Evolutionary conservation across 2,329 filamentous ascomycete species (phyloP).

Genomic region (Didymella segeticola): DNA sequence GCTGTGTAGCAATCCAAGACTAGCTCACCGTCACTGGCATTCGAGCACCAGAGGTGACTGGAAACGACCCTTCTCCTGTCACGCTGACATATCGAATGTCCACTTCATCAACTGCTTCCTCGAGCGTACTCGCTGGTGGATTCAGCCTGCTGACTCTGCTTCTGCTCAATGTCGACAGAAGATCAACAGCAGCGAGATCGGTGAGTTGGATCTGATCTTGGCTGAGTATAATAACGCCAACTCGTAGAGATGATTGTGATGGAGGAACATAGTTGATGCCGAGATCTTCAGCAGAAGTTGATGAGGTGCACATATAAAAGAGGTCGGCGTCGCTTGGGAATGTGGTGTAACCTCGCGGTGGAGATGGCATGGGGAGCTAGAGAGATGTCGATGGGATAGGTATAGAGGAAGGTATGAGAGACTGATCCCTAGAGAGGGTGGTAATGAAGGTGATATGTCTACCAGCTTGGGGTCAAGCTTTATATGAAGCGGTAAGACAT

Average conservation of each 20-base stretch:
- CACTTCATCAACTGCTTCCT: slow-evolving; percentile 45
- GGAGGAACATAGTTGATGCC: slow-evolving; percentile 42
- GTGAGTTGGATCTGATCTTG: slow-evolving; percentile 41
- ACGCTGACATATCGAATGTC: slow-evolving; percentile 48
- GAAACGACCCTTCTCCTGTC: slow-evolving; percentile 46
- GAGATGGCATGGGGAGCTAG: slow-evolving; percentile 38
- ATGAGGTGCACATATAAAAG: slow-evolving; percentile 47
- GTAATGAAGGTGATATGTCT: slow-evolving; percentile 1
- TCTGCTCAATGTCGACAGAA: slow-evolving; percentile 41
- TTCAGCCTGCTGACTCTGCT: slow-evolving; percentile 37
- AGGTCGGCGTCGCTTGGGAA: slow-evolving; percentile 46
- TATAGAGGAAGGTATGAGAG: background rate
- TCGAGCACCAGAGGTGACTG: slow-evolving; percentile 44
- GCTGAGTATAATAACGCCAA: slow-evolving; percentile 42
- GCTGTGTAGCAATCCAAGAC: slow-evolving; percentile 35
- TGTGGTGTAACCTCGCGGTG: slow-evolving; percentile 41
- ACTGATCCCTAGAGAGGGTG: background rate
- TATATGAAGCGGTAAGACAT: slow-evolving; percentile 30
- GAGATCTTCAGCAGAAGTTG: slow-evolving; percentile 43
- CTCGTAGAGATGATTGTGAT: slow-evolving; percentile 43
- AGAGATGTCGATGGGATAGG: no score
- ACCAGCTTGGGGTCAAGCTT: slow-evolving; percentile 30
- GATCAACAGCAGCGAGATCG: slow-evolving; percentile 44
- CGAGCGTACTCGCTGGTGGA: slow-evolving; percentile 30
- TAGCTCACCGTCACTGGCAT: slow-evolving; percentile 50